Conservation (phyloP, 345 rosid genomes). For the Erodium maritimum region DNA sequence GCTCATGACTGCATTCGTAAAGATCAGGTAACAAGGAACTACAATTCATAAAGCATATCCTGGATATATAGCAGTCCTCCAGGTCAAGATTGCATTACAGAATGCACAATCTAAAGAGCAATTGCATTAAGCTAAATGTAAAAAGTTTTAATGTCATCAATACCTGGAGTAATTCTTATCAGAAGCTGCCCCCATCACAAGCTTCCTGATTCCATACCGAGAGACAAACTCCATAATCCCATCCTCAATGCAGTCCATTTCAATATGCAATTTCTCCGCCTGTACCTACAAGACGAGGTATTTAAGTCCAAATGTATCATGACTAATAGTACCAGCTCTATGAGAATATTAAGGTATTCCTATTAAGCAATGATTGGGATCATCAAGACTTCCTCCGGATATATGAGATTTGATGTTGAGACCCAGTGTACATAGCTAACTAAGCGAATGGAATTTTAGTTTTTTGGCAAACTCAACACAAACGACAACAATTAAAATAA, state of each 20-base stretch:
- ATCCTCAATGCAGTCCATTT: conserved; percentile 38
- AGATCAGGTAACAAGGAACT: too few relatives aligned
- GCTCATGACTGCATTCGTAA: too few relatives aligned
- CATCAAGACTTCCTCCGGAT: not conserved
- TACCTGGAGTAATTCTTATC: conserved; percentile 41
- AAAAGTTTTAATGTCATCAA: too few relatives aligned
- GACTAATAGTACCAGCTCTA: too few relatives aligned
- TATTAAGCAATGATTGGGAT: too few relatives aligned
- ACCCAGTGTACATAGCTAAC: too few relatives aligned
- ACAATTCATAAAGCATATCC: too few relatives aligned
- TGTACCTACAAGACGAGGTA: conserved; percentile 25
- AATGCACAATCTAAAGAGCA: too few relatives aligned
- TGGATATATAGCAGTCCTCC: too few relatives aligned
- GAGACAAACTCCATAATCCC: conserved; percentile 62
- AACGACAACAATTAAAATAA: not conserved
- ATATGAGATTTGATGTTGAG: not conserved
- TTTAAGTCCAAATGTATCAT: not conserved
- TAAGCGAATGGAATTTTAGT: not conserved
- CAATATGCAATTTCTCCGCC: conserved; percentile 27
- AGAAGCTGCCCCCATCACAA: conserved; percentile 77
- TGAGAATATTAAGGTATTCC: too few relatives aligned
- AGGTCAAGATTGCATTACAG: too few relatives aligned
- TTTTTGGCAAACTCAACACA: not conserved
- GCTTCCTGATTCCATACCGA: conserved; percentile 39
- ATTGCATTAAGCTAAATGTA: not conserved